These are phyloP conservation scores for Acanthamoeba royreba DNA, from an alignment of 208 protist species.

Conservation along the genomic window DNA sequence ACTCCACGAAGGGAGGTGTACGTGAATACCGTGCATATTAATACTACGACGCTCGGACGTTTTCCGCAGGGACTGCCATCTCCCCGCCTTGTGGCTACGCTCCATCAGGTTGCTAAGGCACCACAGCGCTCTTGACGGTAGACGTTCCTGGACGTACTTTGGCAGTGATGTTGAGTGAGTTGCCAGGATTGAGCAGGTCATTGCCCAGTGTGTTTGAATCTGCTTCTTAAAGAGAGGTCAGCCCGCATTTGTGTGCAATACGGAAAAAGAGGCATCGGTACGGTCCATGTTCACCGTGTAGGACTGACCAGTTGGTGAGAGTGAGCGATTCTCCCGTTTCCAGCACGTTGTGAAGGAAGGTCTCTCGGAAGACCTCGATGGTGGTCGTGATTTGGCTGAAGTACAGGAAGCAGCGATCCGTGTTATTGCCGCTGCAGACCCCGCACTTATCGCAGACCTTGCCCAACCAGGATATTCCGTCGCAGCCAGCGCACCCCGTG, in stretches of 20 bases:
- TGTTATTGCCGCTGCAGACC: conserved; percentile 5
- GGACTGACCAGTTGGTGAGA: not conserved
- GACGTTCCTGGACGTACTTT: not conserved
- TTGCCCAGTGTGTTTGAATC: not conserved
- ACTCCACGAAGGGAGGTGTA: no score
- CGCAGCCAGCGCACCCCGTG: not conserved
- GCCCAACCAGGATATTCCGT: not conserved
- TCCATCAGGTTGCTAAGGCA: no score
- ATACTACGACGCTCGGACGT: no score
- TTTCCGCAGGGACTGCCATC: no score
- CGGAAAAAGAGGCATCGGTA: no score
- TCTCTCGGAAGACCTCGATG: not conserved
- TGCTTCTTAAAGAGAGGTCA: no score
- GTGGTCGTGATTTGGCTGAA: not conserved
- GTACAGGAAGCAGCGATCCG: not conserved
- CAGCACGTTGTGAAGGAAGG: not conserved
- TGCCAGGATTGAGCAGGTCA: not conserved
- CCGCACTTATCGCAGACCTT: not conserved
- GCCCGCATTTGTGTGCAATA: not conserved
- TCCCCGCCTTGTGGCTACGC: no score
- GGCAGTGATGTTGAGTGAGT: not conserved
- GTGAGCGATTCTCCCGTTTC: not conserved
- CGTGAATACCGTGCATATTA: no score
- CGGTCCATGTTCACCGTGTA: not conserved
- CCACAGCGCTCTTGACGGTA: not conserved